These are phyloP conservation scores for Picea engelmannii DNA, from an alignment of 83 land plant species.

Conservation along the genomic window DNA sequence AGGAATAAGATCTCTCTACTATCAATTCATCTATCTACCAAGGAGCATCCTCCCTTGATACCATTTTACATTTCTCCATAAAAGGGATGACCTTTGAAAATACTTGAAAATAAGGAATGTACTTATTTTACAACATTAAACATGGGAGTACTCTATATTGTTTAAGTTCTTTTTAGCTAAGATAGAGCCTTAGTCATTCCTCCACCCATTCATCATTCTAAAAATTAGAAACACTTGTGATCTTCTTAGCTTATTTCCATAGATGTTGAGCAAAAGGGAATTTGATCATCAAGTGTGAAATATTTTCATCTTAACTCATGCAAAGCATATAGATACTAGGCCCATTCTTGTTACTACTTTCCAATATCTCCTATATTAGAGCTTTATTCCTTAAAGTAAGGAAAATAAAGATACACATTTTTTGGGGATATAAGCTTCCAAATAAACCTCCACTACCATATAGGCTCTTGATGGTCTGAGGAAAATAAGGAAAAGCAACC, in stretches of 20 bases:
- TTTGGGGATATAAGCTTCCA: background rate
- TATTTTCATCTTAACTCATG: background rate
- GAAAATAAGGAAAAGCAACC: too few relatives aligned
- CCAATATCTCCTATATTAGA: background rate
- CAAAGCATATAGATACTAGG: background rate
- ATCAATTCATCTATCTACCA: background rate
- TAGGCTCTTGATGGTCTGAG: background rate
- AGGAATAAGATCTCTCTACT: background rate
- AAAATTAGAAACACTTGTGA: background rate
- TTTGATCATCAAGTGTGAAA: background rate
- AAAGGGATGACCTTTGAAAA: too few relatives aligned
- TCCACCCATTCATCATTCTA: background rate
- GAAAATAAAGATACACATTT: too few relatives aligned
- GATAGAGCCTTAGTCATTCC: background rate
- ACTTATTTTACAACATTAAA: too few relatives aligned
- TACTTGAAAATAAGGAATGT: too few relatives aligned
- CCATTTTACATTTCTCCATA: too few relatives aligned
- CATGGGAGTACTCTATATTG: background rate
- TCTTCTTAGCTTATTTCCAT: background rate
- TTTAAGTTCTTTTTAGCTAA: background rate
- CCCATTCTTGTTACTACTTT: background rate
- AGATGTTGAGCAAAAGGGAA: background rate
- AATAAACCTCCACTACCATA: background rate
- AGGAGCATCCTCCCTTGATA: background rate
- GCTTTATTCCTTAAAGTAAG: background rate